phyloP scores from a whole-genome alignment of 192 early-diverging fungal genomes.

The Coemansia sp. region DNA sequence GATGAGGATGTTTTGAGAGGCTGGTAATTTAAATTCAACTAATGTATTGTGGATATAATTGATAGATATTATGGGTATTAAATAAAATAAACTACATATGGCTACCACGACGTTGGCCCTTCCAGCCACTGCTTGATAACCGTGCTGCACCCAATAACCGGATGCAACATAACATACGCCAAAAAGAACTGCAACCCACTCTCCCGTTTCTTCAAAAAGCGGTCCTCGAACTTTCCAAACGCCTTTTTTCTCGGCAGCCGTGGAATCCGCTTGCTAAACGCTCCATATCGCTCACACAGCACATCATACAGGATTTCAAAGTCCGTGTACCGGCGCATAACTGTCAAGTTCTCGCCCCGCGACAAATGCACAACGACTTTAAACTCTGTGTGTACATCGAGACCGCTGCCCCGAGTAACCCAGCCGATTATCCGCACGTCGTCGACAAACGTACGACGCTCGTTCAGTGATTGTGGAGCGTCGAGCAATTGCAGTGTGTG shows the following conservation, averaged over 20 bases:
- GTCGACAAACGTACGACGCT: constrained; percentile 27
- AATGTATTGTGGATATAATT: background rate
- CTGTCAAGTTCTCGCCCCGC: constrained; percentile 34
- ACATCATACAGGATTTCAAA: constrained; percentile 45
- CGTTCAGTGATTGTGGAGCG: background rate
- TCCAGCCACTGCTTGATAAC: constrained; percentile 45
- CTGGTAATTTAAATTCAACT: too few species aligned
- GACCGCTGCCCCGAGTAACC: constrained; percentile 42
- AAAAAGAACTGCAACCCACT: constrained; percentile 55
- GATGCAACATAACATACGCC: constrained; percentile 54
- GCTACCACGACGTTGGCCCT: constrained; percentile 10
- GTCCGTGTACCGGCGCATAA: constrained; percentile 53
- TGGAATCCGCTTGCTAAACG: constrained; percentile 49
- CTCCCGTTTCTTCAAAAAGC: constrained; percentile 50
- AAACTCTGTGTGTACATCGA: constrained; percentile 53
- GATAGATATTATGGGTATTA: background rate
- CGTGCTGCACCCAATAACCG: constrained; percentile 53
- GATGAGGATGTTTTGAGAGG: too few species aligned
- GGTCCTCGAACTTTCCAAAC: constrained; percentile 55
- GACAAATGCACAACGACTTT: constrained; percentile 45
- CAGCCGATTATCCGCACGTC: constrained; percentile 53
- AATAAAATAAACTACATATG: background rate
- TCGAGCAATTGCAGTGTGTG: constrained; percentile 20
- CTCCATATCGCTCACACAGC: constrained; percentile 30
- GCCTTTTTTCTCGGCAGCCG: constrained; percentile 46